Evolutionary conservation across 805 yeast species (phyloP).

Genomic region (Teunomyces aglyptinius): DNA sequence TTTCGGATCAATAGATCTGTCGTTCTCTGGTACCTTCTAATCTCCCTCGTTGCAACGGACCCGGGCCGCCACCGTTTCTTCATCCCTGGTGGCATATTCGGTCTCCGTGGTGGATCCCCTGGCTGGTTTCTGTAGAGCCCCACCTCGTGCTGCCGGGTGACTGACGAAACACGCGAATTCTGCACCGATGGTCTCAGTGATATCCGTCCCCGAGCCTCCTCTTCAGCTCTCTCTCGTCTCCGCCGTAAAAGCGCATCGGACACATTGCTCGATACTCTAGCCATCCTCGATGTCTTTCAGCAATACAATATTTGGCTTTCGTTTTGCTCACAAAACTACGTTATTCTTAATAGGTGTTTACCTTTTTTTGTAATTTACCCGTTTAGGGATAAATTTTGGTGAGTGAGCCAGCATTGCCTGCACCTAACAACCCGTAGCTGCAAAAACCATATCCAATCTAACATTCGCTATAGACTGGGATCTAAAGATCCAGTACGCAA

Average conservation of each 20-base stretch:
- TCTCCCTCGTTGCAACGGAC: conserved; percentile 64
- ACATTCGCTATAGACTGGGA: no score
- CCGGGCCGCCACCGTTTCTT: conserved; percentile 60
- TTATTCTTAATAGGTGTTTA: neutral
- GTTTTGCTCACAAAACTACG: neutral
- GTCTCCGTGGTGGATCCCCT: conserved; percentile 46
- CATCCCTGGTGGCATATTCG: conserved; percentile 6
- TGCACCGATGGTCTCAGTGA: conserved; percentile 2
- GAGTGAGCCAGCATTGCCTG: neutral
- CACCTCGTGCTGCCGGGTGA: conserved; percentile 13
- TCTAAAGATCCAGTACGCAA: no score
- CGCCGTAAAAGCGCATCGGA: neutral
- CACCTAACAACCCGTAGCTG: neutral
- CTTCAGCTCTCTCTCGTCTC: neutral
- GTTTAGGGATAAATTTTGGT: neutral
- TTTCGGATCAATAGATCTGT: conserved; percentile 68
- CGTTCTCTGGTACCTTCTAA: conserved; percentile 62
- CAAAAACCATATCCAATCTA: neutral
- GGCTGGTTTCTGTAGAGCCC: conserved; percentile 51
- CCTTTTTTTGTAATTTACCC: neutral
- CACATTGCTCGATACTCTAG: conserved; percentile 4
- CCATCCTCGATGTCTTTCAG: neutral
- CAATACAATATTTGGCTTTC: neutral
- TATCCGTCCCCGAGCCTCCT: neutral
- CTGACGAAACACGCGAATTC: conserved; percentile 1